These are phyloP conservation scores for Apophysomyces trapeziformis DNA, from an alignment of 371 early-diverging fungal species.

Conservation along the genomic window DNA sequence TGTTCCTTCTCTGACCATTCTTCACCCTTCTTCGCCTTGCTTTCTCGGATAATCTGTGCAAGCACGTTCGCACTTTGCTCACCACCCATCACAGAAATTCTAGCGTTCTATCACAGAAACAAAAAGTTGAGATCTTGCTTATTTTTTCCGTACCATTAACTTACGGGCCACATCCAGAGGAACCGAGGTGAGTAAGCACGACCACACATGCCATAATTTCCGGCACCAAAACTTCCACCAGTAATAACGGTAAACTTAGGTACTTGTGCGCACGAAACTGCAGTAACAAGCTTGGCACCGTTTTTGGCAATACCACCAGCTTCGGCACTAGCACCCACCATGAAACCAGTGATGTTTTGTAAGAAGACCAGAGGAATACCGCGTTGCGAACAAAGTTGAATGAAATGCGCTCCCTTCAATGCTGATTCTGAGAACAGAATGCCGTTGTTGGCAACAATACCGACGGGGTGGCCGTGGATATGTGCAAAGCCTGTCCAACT, in stretches of 20 bases:
- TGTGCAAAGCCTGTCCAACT: slow-evolving; percentile 80
- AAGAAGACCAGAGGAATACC: slow-evolving; percentile 94
- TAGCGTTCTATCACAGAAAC: slow-evolving; percentile 60
- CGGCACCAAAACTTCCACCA: slow-evolving; percentile 94
- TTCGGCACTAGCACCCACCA: slow-evolving; percentile 97
- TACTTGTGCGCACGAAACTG: slow-evolving; percentile 94
- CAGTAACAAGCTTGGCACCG: slow-evolving; percentile 97
- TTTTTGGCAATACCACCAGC: slow-evolving; percentile 98
- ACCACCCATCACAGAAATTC: slow-evolving; percentile 98
- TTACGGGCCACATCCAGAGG: slow-evolving; percentile 97
- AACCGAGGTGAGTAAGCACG: slow-evolving; percentile 95
- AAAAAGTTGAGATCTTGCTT: not conserved
- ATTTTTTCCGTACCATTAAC: slow-evolving; percentile 27
- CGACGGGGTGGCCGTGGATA: slow-evolving; percentile 93
- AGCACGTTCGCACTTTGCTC: slow-evolving; percentile 97
- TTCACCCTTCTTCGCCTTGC: slow-evolving; percentile 82
- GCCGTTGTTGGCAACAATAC: slow-evolving; percentile 98
- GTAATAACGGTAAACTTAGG: slow-evolving; percentile 95
- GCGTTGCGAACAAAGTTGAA: slow-evolving; percentile 94
- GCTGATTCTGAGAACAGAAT: slow-evolving; percentile 96
- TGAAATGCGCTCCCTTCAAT: slow-evolving; percentile 96
- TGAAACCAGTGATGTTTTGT: slow-evolving; percentile 93
- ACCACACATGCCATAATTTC: slow-evolving; percentile 99
- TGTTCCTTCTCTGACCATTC: slow-evolving; percentile 76
- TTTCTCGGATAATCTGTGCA: slow-evolving; percentile 87